Conservation (phyloP, 768 basidiomycete genomes). For the Amanita molliuscula region DNA sequence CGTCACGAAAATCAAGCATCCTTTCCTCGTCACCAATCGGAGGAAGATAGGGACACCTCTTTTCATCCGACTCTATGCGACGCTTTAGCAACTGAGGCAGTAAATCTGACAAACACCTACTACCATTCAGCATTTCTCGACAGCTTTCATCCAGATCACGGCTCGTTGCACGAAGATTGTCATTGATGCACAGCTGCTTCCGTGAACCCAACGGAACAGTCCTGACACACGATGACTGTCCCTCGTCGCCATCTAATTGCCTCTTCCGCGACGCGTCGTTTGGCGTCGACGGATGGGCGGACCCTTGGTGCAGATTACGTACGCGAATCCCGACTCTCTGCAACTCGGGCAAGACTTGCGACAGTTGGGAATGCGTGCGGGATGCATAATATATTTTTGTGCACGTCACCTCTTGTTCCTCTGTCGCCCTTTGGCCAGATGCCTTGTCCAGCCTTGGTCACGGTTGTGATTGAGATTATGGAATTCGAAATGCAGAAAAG, state of each 20-base stretch:
- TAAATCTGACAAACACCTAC: conserved; percentile 16
- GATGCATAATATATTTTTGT: conserved; percentile 92
- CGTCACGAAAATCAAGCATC: conserved; percentile 80
- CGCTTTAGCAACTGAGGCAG: not conserved
- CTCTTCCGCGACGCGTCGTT: conserved; percentile 13
- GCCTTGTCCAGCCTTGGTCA: conserved; percentile 23
- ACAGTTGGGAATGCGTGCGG: conserved; percentile 90
- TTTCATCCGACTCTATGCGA: conserved; percentile 45
- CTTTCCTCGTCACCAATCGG: conserved; percentile 50
- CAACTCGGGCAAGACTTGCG: conserved; percentile 84
- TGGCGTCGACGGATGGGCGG: conserved; percentile 9
- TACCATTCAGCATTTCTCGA: conserved; percentile 69
- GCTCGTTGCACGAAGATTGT: conserved; percentile 49
- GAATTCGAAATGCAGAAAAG: not conserved
- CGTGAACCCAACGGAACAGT: conserved; percentile 84
- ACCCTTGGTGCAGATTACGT: conserved; percentile 15
- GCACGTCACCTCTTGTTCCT: conserved; percentile 43
- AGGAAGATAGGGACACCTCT: conserved; percentile 73
- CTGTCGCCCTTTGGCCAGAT: conserved; percentile 12
- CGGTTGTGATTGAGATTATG: not conserved
- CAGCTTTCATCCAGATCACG: conserved; percentile 84
- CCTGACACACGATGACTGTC: conserved; percentile 28
- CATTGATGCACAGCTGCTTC: conserved; percentile 89
- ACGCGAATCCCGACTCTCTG: conserved; percentile 44
- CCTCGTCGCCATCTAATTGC: conserved; percentile 13